phyloP scores from a whole-genome alignment of 768 basidiomycete genomes.

The Tricholoma flavovirens region DNA sequence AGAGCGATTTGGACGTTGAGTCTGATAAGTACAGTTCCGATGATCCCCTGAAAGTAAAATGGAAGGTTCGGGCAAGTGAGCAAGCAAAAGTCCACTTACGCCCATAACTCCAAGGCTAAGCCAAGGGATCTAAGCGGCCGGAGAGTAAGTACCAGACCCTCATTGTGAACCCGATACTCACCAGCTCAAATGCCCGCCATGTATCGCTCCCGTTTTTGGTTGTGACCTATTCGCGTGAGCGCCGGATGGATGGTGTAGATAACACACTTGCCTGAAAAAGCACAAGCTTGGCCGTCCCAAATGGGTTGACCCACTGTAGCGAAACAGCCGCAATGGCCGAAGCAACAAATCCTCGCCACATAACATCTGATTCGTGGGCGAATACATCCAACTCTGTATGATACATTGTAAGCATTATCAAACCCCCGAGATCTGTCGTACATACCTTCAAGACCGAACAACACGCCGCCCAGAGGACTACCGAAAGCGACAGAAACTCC shows the following conservation, averaged over 20 bases:
- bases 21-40: conserved; percentile 61
- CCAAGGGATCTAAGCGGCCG: conserved; percentile 58
- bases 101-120: conserved; percentile 56
- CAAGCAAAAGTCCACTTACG: conserved; percentile 27
- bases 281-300: conserved; percentile 79
- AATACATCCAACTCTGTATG: conserved; percentile 59
- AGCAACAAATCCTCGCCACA: conserved; percentile 87
- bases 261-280: conserved; percentile 54
- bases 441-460: conserved; percentile 75
- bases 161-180: conserved; percentile 20
- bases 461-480: conserved; percentile 78
- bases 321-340: conserved; percentile 84
- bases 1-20: conserved; percentile 61
- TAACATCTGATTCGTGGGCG: conserved; percentile 67
- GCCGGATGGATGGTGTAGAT: background rate
- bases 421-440: background rate
- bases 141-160: background rate
- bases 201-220: conserved; percentile 51
- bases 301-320: conserved; percentile 80
- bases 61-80: background rate
- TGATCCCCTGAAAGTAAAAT: conserved; percentile 44
- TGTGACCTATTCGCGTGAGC: conserved; percentile 38
- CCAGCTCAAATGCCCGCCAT: conserved; percentile 72
- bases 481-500: conserved; percentile 89
- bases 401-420: background rate